Conservation (phyloP, 345 rosid species). For the Eucalyptus sp. region DNA sequence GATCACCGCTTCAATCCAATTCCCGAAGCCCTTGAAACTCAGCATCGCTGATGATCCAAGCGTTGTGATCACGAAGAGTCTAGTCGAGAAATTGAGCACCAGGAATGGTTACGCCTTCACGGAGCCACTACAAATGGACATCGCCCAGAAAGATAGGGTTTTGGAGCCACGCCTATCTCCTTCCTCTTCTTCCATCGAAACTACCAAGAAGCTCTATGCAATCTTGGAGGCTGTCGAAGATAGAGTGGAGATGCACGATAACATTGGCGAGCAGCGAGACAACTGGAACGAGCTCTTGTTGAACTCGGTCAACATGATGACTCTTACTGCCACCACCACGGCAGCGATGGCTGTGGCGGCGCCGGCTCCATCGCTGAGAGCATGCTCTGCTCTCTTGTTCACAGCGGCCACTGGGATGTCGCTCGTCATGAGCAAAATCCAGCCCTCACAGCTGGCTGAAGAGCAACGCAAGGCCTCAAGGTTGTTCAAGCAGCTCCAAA, state of each 20-base stretch:
- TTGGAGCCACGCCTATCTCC: background rate
- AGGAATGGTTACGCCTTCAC: background rate
- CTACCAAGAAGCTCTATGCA: conserved; percentile 12
- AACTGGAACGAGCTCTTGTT: conserved; percentile 53
- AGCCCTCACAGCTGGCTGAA: background rate
- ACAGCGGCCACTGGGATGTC: conserved; percentile 1
- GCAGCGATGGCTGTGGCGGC: background rate
- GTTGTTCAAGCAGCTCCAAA: background rate
- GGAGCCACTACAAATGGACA: background rate
- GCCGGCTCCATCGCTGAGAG: background rate
- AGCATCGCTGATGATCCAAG: background rate
- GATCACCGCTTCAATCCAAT: background rate
- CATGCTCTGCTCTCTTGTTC: background rate
- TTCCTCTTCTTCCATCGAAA: background rate
- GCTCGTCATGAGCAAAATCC: conserved; percentile 3
- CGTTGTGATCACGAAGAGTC: background rate
- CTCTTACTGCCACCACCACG: conserved; percentile 36
- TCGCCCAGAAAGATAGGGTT: background rate
- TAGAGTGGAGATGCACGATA: conserved; percentile 60
- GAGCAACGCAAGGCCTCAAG: background rate
- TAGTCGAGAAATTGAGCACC: background rate
- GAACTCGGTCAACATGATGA: conserved; percentile 58
- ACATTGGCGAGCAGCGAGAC: conserved; percentile 51
- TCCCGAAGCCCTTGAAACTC: background rate
- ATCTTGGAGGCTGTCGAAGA: conserved; percentile 51